These are phyloP conservation scores for Aspergillus versicolor DNA, from an alignment of 2,329 filamentous ascomycete genomes.

Conservation along the genomic window DNA sequence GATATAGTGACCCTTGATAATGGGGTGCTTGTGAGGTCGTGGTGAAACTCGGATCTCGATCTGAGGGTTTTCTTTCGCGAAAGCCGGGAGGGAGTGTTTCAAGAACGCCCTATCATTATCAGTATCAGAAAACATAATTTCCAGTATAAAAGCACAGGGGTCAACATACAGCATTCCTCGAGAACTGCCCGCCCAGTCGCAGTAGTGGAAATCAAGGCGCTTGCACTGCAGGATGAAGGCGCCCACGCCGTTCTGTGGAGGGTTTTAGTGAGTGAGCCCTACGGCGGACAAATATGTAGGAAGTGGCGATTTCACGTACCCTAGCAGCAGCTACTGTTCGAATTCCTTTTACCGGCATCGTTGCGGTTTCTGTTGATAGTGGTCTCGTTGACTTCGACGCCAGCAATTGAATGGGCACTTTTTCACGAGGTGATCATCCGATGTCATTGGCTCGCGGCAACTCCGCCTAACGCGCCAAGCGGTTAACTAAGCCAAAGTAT, in stretches of 20 bases:
- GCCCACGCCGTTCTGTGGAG: slow-evolving; percentile 82
- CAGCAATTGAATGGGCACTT: slow-evolving; percentile 17
- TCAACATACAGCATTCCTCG: slow-evolving; percentile 81
- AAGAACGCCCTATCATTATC: slow-evolving; percentile 68
- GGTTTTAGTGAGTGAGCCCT: slow-evolving; percentile 1
- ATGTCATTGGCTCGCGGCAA: slow-evolving; percentile 28
- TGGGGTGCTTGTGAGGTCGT: slow-evolving; percentile 82
- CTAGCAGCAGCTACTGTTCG: slow-evolving; percentile 56
- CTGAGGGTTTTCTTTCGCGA: slow-evolving; percentile 78
- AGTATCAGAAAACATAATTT: not conserved
- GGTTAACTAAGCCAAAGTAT: slow-evolving; percentile 8
- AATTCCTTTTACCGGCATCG: slow-evolving; percentile 50
- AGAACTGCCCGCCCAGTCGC: slow-evolving; percentile 92
- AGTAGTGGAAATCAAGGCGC: slow-evolving; percentile 93
- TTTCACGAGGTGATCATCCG: slow-evolving; percentile 23
- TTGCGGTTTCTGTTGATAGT: slow-evolving; percentile 13
- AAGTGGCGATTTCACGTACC: slow-evolving; percentile 40
- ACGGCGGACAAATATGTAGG: no score
- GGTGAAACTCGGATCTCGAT: slow-evolving; percentile 92
- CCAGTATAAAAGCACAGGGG: not conserved
- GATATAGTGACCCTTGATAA: slow-evolving; percentile 87
- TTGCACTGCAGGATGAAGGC: slow-evolving; percentile 98
- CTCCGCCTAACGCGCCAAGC: slow-evolving; percentile 24
- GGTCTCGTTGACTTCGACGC: not conserved
- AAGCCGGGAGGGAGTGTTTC: slow-evolving; percentile 69